These are phyloP conservation scores for Ambrosiella beaveri DNA, from an alignment of 2,329 filamentous ascomycete species.

Conservation along the genomic window DNA sequence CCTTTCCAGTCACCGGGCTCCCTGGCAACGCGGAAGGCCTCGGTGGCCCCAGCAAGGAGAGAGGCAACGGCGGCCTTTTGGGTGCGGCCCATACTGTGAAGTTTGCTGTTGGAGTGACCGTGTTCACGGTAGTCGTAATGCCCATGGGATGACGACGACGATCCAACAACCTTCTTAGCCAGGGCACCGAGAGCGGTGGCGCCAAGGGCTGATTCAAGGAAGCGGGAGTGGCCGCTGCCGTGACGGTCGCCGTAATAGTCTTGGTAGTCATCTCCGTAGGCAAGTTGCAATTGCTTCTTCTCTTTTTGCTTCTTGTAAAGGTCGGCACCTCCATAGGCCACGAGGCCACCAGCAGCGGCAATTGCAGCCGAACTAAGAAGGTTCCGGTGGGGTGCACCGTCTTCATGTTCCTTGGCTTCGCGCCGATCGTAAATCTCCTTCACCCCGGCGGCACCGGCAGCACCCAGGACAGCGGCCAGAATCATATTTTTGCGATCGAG, in stretches of 20 bases:
- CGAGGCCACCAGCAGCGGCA: slow-evolving; percentile 45
- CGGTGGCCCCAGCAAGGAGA: slow-evolving; percentile 72
- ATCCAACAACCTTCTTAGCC: slow-evolving; percentile 40
- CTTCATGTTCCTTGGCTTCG: slow-evolving; percentile 34
- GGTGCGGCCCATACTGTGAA: slow-evolving; percentile 19
- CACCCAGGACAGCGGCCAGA: slow-evolving; percentile 46
- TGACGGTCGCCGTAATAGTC: slow-evolving; percentile 36
- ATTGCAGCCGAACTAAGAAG: slow-evolving; percentile 41
- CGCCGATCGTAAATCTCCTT: slow-evolving; percentile 50
- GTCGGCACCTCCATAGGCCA: slow-evolving; percentile 46
- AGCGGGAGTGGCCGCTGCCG: slow-evolving; percentile 46
- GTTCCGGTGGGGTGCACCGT: slow-evolving; percentile 35
- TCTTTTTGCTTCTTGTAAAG: slow-evolving; percentile 43
- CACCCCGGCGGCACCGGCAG: slow-evolving; percentile 44
- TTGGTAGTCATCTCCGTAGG: slow-evolving; percentile 37
- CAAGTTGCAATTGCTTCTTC: slow-evolving; percentile 36
- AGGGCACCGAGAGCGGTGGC: slow-evolving; percentile 45
- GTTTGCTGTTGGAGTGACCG: slow-evolving; percentile 28
- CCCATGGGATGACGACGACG: slow-evolving; percentile 18
- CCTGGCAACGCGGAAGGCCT: slow-evolving; percentile 80
- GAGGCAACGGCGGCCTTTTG: slow-evolving; percentile 85
- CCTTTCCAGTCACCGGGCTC: slow-evolving; percentile 80
- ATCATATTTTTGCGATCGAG: slow-evolving; percentile 49
- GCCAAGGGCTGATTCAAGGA: slow-evolving; percentile 44
- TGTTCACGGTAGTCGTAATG: background rate